phyloP scores from a whole-genome alignment of 164 flowering plant genomes.

The Dillenia suffruticosa region DNA sequence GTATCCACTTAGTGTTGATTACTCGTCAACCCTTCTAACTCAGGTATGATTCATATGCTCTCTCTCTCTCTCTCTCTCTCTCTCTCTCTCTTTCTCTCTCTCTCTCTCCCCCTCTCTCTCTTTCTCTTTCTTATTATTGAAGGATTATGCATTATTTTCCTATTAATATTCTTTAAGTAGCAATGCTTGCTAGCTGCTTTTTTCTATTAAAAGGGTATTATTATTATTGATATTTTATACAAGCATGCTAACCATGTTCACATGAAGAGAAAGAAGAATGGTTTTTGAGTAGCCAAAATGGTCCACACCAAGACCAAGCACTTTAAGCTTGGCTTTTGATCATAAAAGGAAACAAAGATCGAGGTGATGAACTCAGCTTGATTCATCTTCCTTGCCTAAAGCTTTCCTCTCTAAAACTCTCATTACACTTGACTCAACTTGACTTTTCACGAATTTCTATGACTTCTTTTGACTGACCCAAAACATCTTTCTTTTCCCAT shows the following conservation, averaged over 20 bases:
- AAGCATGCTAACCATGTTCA: too few species aligned
- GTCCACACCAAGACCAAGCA: conserved; percentile 27
- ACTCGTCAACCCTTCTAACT: conserved; percentile 15
- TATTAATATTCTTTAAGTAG: too few species aligned
- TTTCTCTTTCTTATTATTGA: neutral
- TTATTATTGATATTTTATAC: too few species aligned
- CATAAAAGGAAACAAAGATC: conserved; percentile 30
- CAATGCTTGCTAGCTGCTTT: too few species aligned
- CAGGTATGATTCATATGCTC: conserved; percentile 18
- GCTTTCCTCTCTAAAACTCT: conserved; percentile 19
- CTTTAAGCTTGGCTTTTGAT: conserved; percentile 33
- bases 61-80: too few species aligned
- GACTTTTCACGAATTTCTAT: conserved; percentile 30
- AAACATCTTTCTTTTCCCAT: conserved; percentile 9
- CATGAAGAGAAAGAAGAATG: conserved; percentile 1
- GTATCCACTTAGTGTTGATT: conserved; percentile 21
- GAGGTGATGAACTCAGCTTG: neutral
- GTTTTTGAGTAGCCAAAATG: conserved; percentile 11
- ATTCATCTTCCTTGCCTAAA: conserved; percentile 28
- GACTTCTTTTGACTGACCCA: conserved; percentile 50
- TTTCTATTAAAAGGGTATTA: too few species aligned
- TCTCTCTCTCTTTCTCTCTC: too few species aligned
- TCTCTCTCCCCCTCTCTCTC: too few species aligned
- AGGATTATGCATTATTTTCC: too few species aligned
- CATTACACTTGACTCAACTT: conserved; percentile 7